Conservation (phyloP, 305 asterid genomes). For the Fraxinus baroniana region DNA sequence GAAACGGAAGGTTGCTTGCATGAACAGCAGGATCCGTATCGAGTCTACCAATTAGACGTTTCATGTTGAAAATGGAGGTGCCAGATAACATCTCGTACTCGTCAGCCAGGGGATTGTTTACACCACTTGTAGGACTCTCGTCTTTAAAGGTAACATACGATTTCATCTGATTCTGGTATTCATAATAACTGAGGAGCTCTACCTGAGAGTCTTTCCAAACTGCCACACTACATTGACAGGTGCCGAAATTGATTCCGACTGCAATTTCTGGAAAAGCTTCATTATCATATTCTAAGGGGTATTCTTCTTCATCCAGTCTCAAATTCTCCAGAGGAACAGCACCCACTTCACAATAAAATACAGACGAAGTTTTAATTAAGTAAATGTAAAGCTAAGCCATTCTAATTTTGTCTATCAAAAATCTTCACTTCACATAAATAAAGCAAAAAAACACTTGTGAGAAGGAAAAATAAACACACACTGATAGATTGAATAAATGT, state of each 20-base stretch:
- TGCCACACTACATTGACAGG: slow-evolving; percentile 84
- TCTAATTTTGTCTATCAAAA: not conserved
- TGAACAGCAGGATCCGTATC: slow-evolving; percentile 81
- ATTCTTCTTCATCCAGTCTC: slow-evolving; percentile 77
- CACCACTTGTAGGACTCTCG: slow-evolving; percentile 69
- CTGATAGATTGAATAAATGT: not conserved
- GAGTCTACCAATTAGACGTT: slow-evolving; percentile 72
- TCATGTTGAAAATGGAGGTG: slow-evolving; percentile 69
- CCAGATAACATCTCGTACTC: slow-evolving; percentile 79
- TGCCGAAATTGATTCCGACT: slow-evolving; percentile 82
- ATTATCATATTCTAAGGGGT: slow-evolving; percentile 76
- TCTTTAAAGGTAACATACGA: slow-evolving; percentile 76
- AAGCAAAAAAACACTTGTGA: not conserved
- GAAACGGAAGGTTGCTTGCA: slow-evolving; percentile 74
- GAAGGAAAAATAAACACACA: not conserved
- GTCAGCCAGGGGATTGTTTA: slow-evolving; percentile 59
- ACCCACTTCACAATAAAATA: not conserved
- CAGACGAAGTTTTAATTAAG: not conserved
- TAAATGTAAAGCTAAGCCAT: not conserved
- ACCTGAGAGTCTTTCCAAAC: slow-evolving; percentile 73
- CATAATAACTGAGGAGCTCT: slow-evolving; percentile 59
- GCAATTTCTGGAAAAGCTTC: slow-evolving; percentile 66
- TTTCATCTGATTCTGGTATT: slow-evolving; percentile 58
- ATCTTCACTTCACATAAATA: not conserved
- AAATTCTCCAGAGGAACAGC: not conserved